Conservation (phyloP, 2,329 filamentous ascomycete genomes). For the Diaporthe citri region DNA sequence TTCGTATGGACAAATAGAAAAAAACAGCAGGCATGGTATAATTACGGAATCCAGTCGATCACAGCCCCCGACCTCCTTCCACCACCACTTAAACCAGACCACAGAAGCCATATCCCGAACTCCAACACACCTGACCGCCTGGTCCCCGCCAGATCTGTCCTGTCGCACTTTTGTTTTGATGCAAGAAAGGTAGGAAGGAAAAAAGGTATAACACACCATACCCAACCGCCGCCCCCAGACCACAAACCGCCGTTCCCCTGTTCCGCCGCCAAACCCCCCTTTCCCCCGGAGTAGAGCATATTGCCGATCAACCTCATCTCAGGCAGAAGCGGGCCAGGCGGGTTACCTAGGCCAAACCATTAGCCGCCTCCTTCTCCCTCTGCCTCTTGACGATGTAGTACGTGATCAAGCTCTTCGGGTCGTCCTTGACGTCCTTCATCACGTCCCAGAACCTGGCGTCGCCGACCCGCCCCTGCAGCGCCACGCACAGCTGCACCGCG, state of each 20-base stretch:
- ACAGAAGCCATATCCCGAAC: constrained; percentile 3
- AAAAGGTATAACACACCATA: not conserved
- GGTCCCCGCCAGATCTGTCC: not conserved
- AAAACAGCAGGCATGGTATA: constrained; percentile 8
- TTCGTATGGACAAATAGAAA: constrained; percentile 4
- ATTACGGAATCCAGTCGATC: not conserved
- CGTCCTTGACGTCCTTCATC: constrained; percentile 74
- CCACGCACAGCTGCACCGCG: constrained; percentile 83
- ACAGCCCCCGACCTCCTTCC: not conserved
- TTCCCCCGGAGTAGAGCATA: not conserved
- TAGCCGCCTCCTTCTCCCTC: constrained; percentile 57
- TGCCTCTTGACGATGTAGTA: constrained; percentile 84
- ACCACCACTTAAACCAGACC: not conserved
- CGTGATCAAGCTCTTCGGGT: constrained; percentile 81
- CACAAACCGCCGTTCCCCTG: not conserved
- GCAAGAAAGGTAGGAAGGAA: not conserved
- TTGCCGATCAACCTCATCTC: not conserved
- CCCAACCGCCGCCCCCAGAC: not conserved
- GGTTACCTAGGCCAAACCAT: constrained; percentile 30
- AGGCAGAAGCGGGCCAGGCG: not conserved
- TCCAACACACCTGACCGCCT: constrained; percentile 5
- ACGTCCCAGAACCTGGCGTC: constrained; percentile 76
- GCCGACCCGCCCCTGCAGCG: constrained; percentile 73
- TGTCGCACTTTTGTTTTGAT: constrained; percentile 17
- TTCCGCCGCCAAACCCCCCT: no score